Conservation (phyloP, 2,329 filamentous ascomycete genomes). For the Diplodia seriata region DNA sequence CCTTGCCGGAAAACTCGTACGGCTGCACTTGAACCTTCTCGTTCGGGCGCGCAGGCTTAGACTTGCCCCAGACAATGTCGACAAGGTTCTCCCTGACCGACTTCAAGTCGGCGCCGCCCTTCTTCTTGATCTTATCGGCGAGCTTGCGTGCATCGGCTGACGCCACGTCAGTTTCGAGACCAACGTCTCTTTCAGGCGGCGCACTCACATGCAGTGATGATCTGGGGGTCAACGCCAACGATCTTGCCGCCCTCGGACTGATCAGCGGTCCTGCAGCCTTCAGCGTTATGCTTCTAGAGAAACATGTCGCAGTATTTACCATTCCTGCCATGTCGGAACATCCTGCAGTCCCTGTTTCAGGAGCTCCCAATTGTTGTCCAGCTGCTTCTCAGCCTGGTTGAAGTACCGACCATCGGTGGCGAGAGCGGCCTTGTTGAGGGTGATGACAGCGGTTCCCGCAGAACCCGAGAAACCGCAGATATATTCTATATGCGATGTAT, state of each 20-base stretch:
- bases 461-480: constrained; percentile 96
- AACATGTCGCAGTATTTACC: constrained; percentile 60
- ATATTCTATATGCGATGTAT: constrained; percentile 63
- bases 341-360: constrained; percentile 93
- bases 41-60: constrained; percentile 75
- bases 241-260: constrained; percentile 85
- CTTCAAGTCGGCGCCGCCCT: constrained; percentile 77
- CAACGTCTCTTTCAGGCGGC: background rate
- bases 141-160: constrained; percentile 74
- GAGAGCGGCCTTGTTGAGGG: constrained; percentile 82
- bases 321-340: constrained; percentile 97
- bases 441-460: constrained; percentile 89
- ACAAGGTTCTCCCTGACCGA: constrained; percentile 83
- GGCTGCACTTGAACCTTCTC: constrained; percentile 77
- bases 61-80: constrained; percentile 84
- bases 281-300: constrained; percentile 8
- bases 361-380: constrained; percentile 89
- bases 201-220: constrained; percentile 72
- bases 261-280: constrained; percentile 66
- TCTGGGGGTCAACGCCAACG: constrained; percentile 88
- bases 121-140: constrained; percentile 84
- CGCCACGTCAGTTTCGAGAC: background rate
- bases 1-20: constrained; percentile 79
- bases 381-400: constrained; percentile 90
- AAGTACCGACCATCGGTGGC: constrained; percentile 98